A percentile compares a stretch with the other conserved stretches of the same genome.
phyloP scores from a whole-genome alignment of 306 rosid species.

The Pterocarpus macrocarpus region DNA sequence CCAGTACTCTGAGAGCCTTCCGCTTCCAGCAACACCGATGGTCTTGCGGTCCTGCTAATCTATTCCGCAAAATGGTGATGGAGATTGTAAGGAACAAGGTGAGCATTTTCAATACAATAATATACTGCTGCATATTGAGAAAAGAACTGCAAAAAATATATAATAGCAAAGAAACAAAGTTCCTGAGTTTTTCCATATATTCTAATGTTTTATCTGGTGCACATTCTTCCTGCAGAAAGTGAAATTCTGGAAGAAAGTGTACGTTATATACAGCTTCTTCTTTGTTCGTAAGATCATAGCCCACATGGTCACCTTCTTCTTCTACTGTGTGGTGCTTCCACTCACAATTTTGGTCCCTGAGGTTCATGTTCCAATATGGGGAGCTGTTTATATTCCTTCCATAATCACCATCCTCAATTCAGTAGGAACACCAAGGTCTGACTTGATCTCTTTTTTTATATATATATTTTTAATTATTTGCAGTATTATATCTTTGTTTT shows the following conservation, averaged over 20 bases:
- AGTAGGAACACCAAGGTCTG: slow-evolving; percentile 87
- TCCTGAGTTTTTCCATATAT: too few relatives aligned
- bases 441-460: neutral
- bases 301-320: slow-evolving; percentile 79
- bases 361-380: slow-evolving; percentile 85
- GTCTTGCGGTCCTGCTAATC: slow-evolving; percentile 94
- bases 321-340: slow-evolving; percentile 86
- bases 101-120: slow-evolving; percentile 10
- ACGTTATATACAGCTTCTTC: slow-evolving; percentile 90
- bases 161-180: too few relatives aligned
- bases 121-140: neutral
- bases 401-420: slow-evolving; percentile 84
- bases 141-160: too few relatives aligned
- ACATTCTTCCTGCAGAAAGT: slow-evolving; percentile 65
- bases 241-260: slow-evolving; percentile 78
- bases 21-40: slow-evolving; percentile 93
- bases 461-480: neutral
- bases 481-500: neutral
- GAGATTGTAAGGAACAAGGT: slow-evolving; percentile 82
- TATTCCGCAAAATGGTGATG: slow-evolving; percentile 87
- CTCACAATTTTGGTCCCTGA: slow-evolving; percentile 85
- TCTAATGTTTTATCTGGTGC: neutral
- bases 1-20: slow-evolving; percentile 92
- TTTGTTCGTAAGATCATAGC: slow-evolving; percentile 85
- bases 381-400: slow-evolving; percentile 87